Evolutionary conservation across 2,329 filamentous ascomycete species (phyloP).

Genomic region (Coniosporium tulheliwenetii): DNA sequence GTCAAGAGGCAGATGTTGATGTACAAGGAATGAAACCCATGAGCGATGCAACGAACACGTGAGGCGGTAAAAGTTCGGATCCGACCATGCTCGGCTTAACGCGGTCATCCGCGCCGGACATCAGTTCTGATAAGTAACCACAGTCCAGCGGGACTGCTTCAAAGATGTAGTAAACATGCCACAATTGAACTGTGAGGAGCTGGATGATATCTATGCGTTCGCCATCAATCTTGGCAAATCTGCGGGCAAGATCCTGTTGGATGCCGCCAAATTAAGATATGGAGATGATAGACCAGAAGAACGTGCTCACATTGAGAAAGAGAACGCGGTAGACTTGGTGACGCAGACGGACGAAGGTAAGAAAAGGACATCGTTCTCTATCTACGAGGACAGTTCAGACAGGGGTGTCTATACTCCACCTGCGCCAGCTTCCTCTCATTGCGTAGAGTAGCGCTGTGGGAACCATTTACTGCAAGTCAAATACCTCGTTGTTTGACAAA

Average conservation of each 20-base stretch:
- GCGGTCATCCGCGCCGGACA: too few species aligned
- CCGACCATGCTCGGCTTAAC: too few species aligned
- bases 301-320: slow-evolving; percentile 45
- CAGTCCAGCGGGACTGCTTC: neutral
- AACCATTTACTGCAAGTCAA: neutral
- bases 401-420: too few species aligned
- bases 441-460: too few species aligned
- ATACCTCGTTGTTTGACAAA: too few species aligned
- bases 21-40: too few species aligned
- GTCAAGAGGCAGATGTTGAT: too few species aligned
- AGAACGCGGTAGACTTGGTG: slow-evolving; percentile 62
- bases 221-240: slow-evolving; percentile 54
- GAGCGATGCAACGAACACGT: too few species aligned
- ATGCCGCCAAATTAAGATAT: slow-evolving; percentile 43
- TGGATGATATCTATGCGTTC: slow-evolving; percentile 53
- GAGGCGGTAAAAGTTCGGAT: too few species aligned
- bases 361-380: slow-evolving; percentile 3
- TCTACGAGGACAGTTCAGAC: too few species aligned
- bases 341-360: slow-evolving; percentile 60
- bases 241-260: slow-evolving; percentile 52
- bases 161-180: neutral
- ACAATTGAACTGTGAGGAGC: slow-evolving; percentile 20
- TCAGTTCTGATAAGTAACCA: too few species aligned
- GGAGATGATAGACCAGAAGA: slow-evolving; percentile 17
- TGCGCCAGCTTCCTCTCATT: too few species aligned